Conservation (phyloP, 2,329 filamentous ascomycete genomes). For the Calonectria naviculata region DNA sequence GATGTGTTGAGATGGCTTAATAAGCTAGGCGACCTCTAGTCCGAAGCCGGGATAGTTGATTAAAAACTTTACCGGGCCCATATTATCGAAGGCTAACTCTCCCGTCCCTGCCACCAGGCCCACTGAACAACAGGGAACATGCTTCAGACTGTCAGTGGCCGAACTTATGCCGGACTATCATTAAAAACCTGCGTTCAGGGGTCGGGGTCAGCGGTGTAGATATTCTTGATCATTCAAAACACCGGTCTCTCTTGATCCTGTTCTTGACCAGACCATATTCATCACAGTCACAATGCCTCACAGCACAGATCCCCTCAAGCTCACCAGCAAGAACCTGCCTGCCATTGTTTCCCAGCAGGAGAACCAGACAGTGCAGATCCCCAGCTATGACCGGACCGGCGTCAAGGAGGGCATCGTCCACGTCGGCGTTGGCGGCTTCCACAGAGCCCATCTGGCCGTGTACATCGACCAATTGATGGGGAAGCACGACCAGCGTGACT, state of each 20-base stretch:
- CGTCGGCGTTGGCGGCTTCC: conserved; percentile 65
- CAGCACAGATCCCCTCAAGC: conserved; percentile 37
- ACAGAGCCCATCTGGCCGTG: conserved; percentile 64
- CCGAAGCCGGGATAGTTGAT: conserved; percentile 3
- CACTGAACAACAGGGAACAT: conserved; percentile 20
- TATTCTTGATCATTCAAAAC: conserved; percentile 28
- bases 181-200: conserved; percentile 36
- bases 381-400: conserved; percentile 55
- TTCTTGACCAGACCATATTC: not conserved
- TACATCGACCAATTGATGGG: conserved; percentile 61
- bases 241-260: conserved; percentile 10
- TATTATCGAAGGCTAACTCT: conserved; percentile 12
- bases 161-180: conserved; percentile 31
- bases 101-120: not conserved
- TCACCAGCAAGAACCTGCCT: conserved; percentile 39
- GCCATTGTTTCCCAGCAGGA: conserved; percentile 36
- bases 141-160: conserved; percentile 27
- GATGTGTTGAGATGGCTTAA: no score
- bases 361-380: conserved; percentile 41
- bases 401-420: conserved; percentile 67
- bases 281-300: conserved; percentile 24
- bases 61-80: conserved; percentile 20
- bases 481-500: conserved; percentile 56
- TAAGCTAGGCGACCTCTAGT: not conserved
- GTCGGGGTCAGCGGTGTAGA: conserved; percentile 25